A percentile compares a stretch with the other conserved stretches of the same genome.
Conservation (phyloP, 2,329 filamentous ascomycete genomes). For the Penicillium verrucosum region DNA sequence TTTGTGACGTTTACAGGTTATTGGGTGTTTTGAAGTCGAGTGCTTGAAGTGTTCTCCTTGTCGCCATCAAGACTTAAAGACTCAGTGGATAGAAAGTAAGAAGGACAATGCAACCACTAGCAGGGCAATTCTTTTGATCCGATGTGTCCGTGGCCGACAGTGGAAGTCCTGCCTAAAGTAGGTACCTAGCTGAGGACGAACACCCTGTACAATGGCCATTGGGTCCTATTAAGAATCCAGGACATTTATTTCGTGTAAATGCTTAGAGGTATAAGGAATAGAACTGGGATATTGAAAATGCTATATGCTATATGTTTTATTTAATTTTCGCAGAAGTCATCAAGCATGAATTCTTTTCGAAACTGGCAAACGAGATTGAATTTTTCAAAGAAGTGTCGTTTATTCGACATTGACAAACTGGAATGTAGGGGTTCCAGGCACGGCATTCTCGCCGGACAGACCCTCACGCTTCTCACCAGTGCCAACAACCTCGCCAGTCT, state of each 20-base stretch:
- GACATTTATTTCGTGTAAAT: no score
- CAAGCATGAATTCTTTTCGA: slow-evolving; percentile 19
- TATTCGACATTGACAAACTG: slow-evolving; percentile 73
- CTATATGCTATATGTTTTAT: slow-evolving; percentile 14
- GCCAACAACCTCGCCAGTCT: slow-evolving; percentile 44
- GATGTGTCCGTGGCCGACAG: neutral
- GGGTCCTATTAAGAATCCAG: no score
- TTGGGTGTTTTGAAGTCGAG: slow-evolving; percentile 5
- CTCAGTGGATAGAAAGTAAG: neutral
- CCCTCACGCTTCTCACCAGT: slow-evolving; percentile 56
- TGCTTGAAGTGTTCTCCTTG: no score
- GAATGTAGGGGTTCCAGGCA: slow-evolving; percentile 80
- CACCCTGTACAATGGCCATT: no score
- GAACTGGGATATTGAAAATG: slow-evolving; percentile 14
- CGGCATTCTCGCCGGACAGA: slow-evolving; percentile 68
- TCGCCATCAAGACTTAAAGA: neutral
- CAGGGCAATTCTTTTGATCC: neutral
- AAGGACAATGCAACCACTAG: neutral
- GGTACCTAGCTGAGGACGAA: no score
- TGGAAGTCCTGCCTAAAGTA: neutral
- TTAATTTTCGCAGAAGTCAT: slow-evolving; percentile 24
- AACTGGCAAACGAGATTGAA: slow-evolving; percentile 4
- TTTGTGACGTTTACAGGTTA: neutral
- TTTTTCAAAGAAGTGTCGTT: slow-evolving; percentile 1
- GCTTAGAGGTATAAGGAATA: neutral